Percentiles rank a stretch among this genome's conserved stretches.
These are phyloP conservation scores for Adansonia gregorii DNA, from an alignment of 441 rosid species.

Conservation along the genomic window DNA sequence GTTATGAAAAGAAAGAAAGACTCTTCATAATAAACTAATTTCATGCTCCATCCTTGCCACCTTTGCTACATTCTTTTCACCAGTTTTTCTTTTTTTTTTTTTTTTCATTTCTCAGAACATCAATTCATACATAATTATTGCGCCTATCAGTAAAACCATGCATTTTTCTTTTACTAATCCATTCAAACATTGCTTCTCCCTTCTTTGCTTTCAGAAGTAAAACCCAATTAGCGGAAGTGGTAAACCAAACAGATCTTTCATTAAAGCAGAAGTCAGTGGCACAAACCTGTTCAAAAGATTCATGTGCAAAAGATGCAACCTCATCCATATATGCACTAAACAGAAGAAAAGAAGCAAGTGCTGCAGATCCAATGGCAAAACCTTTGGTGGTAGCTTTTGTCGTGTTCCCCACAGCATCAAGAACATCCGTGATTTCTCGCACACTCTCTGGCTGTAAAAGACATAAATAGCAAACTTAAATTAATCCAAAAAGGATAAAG, in stretches of 20 bases:
- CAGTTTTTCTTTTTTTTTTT: too few relatives aligned
- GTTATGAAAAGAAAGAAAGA: constrained; percentile 3
- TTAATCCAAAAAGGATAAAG: neutral
- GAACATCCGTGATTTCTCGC: constrained; percentile 92
- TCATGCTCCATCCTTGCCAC: neutral
- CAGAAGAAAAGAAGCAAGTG: constrained; percentile 96
- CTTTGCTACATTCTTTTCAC: neutral
- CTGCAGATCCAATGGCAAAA: constrained; percentile 98
- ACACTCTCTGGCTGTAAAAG: constrained; percentile 90
- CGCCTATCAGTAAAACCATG: neutral
- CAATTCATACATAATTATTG: neutral
- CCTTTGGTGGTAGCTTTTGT: constrained; percentile 99
- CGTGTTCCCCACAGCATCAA: constrained; percentile 98
- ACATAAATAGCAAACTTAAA: constrained; percentile 24
- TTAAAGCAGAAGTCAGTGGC: neutral
- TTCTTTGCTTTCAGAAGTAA: constrained; percentile 6
- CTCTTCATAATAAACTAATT: neutral
- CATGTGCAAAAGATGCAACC: constrained; percentile 81
- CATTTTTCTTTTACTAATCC: constrained; percentile 11
- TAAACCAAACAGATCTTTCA: neutral
- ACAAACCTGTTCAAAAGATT: constrained; percentile 78
- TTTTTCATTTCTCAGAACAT: constrained; percentile 8
- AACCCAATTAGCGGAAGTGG: neutral
- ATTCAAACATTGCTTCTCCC: neutral
- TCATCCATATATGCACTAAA: constrained; percentile 99